Conservation (phyloP, 2,329 filamentous ascomycete species). For the Paramyrothecium sp. region DNA sequence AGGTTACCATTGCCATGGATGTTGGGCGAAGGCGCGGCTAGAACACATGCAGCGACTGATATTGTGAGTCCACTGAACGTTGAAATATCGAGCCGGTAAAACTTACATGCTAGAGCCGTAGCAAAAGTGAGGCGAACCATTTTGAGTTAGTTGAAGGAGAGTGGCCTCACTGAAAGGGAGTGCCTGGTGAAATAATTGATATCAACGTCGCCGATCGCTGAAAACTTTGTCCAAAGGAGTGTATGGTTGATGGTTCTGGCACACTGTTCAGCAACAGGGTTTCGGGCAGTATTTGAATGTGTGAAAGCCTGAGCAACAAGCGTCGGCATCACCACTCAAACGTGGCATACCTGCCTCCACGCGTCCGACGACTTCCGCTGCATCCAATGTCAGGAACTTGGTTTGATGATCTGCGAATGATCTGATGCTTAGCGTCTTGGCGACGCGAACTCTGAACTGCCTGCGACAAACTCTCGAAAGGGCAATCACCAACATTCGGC, state of each 20-base stretch:
- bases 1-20: not conserved
- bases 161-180: not conserved
- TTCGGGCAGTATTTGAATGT: too few species aligned
- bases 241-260: not conserved
- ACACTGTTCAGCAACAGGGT: too few species aligned
- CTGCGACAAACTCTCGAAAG: not conserved
- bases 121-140: not conserved
- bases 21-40: not conserved
- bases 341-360: not conserved
- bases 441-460: not conserved
- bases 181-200: not conserved
- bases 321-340: not conserved
- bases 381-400: not conserved
- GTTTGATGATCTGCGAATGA: not conserved
- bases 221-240: not conserved
- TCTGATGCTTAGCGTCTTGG: not conserved
- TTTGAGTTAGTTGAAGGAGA: not conserved
- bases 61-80: not conserved
- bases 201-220: too few species aligned
- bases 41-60: not conserved
- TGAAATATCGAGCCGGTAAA: not conserved
- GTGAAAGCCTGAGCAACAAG: too few species aligned
- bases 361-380: not conserved
- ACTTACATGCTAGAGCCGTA: not conserved
- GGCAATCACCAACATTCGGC: not conserved